Evolutionary conservation across 495 filamentous ascomycete species (phyloP), one percentile per base, ranked within the genome.

Genomic region (Penicillium argentinense): DNA sequence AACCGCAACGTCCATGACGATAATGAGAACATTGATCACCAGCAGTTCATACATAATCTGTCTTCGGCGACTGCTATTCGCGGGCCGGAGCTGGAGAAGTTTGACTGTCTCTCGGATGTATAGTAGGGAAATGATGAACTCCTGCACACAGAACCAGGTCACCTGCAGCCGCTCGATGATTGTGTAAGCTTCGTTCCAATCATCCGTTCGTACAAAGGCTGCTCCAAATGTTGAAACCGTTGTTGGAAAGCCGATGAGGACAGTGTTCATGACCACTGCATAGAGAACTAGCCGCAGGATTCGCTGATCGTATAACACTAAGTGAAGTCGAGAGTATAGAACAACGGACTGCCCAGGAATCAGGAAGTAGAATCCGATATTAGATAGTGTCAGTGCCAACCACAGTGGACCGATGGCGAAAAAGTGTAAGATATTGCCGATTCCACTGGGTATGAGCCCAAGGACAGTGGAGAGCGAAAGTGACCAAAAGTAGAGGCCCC

Each of bases 281-380:
- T 51, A 48, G n/a, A n/a, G n/a, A n/a, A n/a, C n/a, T n/a, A n/a
- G n/a, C 4, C 67, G 64, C 0, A 81, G 57, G 2, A 68, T 47
- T 22, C 53, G 57, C 9, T 49, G 42, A 12, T 74, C 66, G 14
- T 58, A 57, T 13, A 75, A 57, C 19, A 84, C 62, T 16, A 83
- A 63, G 55, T 82, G 75, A 1, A 84, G 73, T 18, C 81, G 72
- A 2, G 79, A 83, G 59, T 77, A 84, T 14, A 84, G 64, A 9
- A 84, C 78, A n/a, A n/a, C n/a, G n/a, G n/a, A n/a, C n/a, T n/a
- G n/a, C n/a, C n/a, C n/a, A n/a, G n/a, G n/a, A n/a, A n/a, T n/a
- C n/a, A n/a, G n/a, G n/a, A n/a, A n/a, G n/a, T n/a, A n/a, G n/a
- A n/a, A n/a, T n/a, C n/a, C n/a, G n/a, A n/a, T n/a, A 26, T 27